Evolutionary conservation across 495 filamentous ascomycete genomes (phyloP).

Genomic region (Podospora australis): DNA sequence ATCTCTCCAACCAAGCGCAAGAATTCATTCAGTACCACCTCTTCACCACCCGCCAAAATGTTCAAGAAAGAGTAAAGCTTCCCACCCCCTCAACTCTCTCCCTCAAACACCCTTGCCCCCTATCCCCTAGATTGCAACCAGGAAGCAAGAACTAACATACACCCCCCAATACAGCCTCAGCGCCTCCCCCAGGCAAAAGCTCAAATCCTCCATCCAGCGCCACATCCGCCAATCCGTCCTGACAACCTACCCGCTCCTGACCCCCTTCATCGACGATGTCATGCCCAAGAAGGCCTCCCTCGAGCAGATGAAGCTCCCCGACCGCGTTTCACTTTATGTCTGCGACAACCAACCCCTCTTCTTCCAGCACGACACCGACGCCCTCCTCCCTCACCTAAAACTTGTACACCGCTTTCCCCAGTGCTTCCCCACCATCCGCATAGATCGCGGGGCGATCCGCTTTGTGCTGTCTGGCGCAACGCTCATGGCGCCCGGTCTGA

Average conservation of each 20-base stretch:
- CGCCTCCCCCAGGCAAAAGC: constrained; percentile 79
- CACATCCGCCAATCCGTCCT: constrained; percentile 72
- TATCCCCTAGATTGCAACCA: background rate
- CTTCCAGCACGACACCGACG: constrained; percentile 77
- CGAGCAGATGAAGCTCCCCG: constrained; percentile 87
- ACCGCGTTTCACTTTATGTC: constrained; percentile 79
- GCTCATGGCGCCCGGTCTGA: constrained; percentile 92
- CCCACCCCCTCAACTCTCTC: background rate
- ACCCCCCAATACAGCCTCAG: constrained; percentile 50
- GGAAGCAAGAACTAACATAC: background rate
- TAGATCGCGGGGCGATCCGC: constrained; percentile 92
- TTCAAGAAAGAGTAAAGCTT: constrained; percentile 80
- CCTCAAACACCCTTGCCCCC: background rate
- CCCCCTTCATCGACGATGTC: constrained; percentile 86
- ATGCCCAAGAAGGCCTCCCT: constrained; percentile 93
- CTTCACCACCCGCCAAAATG: constrained; percentile 47
- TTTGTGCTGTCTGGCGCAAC: constrained; percentile 91
- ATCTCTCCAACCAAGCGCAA: background rate
- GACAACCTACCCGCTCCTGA: constrained; percentile 78
- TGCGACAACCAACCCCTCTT: constrained; percentile 72
- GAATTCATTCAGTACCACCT: background rate
- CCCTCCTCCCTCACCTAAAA: constrained; percentile 64
- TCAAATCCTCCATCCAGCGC: constrained; percentile 93
- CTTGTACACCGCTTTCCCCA: constrained; percentile 68
- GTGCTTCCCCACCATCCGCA: constrained; percentile 59